Conservation (phyloP, 805 yeast genomes). For the Schwanniomyces vanrijiae region DNA sequence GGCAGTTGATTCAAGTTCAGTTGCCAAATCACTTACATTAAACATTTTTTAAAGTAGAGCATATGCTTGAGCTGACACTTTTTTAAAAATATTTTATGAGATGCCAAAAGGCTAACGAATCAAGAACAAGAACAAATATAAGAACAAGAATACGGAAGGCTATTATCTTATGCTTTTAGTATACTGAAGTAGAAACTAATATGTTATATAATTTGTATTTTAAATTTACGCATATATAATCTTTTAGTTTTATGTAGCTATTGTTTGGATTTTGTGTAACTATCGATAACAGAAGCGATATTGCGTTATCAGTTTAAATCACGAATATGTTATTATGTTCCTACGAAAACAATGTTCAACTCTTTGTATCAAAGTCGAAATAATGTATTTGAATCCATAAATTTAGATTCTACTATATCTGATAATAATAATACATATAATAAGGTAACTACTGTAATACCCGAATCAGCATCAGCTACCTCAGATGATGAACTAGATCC, state of each 20-base stretch:
- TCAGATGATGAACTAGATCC: slow-evolving; percentile 24
- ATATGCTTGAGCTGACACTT: not conserved
- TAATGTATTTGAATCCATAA: slow-evolving; percentile 9
- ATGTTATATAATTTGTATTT: not conserved
- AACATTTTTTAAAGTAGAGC: slow-evolving; percentile 34
- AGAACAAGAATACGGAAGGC: too few relatives aligned
- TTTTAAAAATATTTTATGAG: not conserved
- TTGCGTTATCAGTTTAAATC: not conserved
- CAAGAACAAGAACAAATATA: too few relatives aligned
- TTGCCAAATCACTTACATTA: slow-evolving; percentile 60
- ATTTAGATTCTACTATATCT: slow-evolving; percentile 3
- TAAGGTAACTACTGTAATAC: not conserved
- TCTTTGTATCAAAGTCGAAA: not conserved
- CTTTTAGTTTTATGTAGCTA: not conserved
- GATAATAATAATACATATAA: not conserved
- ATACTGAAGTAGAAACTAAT: too few relatives aligned
- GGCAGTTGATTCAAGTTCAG: slow-evolving; percentile 59
- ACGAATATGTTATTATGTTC: not conserved
- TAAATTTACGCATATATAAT: not conserved
- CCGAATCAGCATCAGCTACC: slow-evolving; percentile 6
- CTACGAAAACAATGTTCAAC: not conserved
- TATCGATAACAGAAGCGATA: not conserved
- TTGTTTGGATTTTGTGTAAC: not conserved
- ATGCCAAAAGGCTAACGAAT: too few relatives aligned
- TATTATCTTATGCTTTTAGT: too few relatives aligned